Percentiles rank a stretch among this genome's conserved stretches.
Evolutionary conservation across 1,284 basidiomycete genomes (phyloP).

Genomic region (Cryptococcus sp.): DNA sequence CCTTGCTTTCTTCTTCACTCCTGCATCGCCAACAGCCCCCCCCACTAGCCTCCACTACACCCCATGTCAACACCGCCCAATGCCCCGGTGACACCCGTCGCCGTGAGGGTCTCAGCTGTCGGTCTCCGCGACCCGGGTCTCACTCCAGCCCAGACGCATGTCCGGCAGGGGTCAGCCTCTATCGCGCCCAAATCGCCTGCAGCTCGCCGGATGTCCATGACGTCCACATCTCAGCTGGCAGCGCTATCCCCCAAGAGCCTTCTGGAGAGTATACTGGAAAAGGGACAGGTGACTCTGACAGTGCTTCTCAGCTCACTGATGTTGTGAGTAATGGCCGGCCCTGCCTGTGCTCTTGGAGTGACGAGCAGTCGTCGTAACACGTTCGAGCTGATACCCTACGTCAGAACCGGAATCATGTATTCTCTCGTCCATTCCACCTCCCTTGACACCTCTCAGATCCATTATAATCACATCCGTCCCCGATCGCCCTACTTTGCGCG

Average conservation of each 20-base stretch:
- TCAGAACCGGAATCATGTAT: constrained; percentile 38
- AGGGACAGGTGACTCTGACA: constrained; percentile 12
- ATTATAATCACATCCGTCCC: constrained; percentile 52
- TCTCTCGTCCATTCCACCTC: constrained; percentile 60
- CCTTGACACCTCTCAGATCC: constrained; percentile 53
- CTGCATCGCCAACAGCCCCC: no score
- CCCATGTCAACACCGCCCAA: no score
- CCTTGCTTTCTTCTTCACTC: no score
- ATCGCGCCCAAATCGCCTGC: constrained; percentile 24
- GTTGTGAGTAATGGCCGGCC: no score
- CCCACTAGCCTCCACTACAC: no score
- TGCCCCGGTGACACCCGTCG: no score
- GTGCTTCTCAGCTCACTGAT: constrained; percentile 19
- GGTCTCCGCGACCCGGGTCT: no score
- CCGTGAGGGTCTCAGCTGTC: no score
- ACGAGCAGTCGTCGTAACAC: background rate
- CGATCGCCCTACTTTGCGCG: constrained; percentile 66
- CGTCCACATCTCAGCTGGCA: constrained; percentile 23
- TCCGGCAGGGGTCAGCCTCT: background rate
- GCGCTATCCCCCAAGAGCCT: constrained; percentile 7
- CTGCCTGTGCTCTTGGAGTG: background rate
- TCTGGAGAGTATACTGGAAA: constrained; percentile 5
- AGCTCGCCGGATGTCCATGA: constrained; percentile 27
- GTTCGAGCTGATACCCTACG: background rate
- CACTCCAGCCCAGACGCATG: no score